Evolutionary conservation across 2,329 filamentous ascomycete genomes (phyloP).

Genomic region (Hyphodiscus sp.): DNA sequence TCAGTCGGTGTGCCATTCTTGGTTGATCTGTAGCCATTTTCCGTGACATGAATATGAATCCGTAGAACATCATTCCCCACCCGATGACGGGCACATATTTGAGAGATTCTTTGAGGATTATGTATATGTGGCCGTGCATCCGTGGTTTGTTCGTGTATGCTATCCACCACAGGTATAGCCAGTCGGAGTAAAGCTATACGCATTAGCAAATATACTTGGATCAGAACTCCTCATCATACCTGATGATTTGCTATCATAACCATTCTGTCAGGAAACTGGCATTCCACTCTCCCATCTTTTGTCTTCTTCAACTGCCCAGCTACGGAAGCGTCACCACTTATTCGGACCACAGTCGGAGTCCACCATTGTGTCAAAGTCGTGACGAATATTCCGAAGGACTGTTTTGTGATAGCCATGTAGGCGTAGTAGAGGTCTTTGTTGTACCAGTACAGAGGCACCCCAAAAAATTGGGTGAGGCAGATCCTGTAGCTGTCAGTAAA

Average conservation of each 20-base stretch:
- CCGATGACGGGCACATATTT: slow-evolving; percentile 76
- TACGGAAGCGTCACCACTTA: slow-evolving; percentile 78
- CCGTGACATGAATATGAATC: slow-evolving; percentile 87
- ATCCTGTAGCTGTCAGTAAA: slow-evolving; percentile 41
- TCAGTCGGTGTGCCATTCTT: slow-evolving; percentile 66
- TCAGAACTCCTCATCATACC: slow-evolving; percentile 32
- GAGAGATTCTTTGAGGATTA: slow-evolving; percentile 82
- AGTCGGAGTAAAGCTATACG: slow-evolving; percentile 72
- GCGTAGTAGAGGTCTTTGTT: slow-evolving; percentile 74
- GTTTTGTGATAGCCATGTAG: slow-evolving; percentile 83
- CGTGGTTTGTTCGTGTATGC: slow-evolving; percentile 70
- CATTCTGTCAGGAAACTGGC: slow-evolving; percentile 73
- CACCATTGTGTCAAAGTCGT: slow-evolving; percentile 81
- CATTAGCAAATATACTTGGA: slow-evolving; percentile 14
- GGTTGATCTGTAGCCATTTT: slow-evolving; percentile 78
- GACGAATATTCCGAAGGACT: slow-evolving; percentile 71
- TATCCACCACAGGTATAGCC: slow-evolving; percentile 91
- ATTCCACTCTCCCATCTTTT: slow-evolving; percentile 66
- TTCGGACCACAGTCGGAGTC: slow-evolving; percentile 75
- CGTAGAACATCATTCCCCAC: slow-evolving; percentile 76
- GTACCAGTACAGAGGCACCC: slow-evolving; percentile 67
- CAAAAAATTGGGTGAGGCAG: slow-evolving; percentile 67
- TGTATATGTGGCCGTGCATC: slow-evolving; percentile 83
- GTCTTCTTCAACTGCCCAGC: slow-evolving; percentile 66
- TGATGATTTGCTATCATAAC: slow-evolving; percentile 86